A percentile compares a stretch with the other conserved stretches of the same genome.
phyloP scores from a whole-genome alignment of 345 rosid species.

The Heritiera littoralis region DNA sequence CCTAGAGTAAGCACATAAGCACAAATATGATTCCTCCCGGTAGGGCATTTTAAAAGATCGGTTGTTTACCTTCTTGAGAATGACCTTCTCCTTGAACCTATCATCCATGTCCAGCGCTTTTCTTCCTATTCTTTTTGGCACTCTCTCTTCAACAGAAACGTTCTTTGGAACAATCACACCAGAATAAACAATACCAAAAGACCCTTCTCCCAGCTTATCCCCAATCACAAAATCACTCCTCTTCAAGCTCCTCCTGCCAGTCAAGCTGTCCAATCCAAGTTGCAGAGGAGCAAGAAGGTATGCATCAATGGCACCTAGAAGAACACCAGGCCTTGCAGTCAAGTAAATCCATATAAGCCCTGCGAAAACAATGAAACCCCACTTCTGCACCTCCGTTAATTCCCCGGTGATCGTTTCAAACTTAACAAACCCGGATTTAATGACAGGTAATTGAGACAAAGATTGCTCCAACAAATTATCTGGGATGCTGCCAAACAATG shows the following conservation, averaged over 20 bases:
- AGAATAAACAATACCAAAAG: conserved; percentile 84
- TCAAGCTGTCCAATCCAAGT: conserved; percentile 60
- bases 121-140: conserved; percentile 46
- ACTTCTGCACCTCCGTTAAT: conserved; percentile 58
- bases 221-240: conserved; percentile 68
- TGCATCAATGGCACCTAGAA: conserved; percentile 86
- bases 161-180: conserved; percentile 75
- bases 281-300: conserved; percentile 89
- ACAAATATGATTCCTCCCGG: neutral
- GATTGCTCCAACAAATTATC: conserved; percentile 38
- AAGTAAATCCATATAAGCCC: conserved; percentile 78
- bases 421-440: conserved; percentile 46
- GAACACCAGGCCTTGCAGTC: conserved; percentile 92
- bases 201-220: conserved; percentile 89
- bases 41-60: neutral
- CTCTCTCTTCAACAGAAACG: conserved; percentile 43
- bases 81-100: conserved; percentile 68
- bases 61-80: conserved; percentile 69
- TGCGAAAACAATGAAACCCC: conserved; percentile 55
- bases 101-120: conserved; percentile 40
- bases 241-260: conserved; percentile 71
- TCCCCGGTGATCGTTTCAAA: conserved; percentile 44
- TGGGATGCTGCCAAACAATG: conserved; percentile 46
- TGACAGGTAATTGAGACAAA: conserved; percentile 44
- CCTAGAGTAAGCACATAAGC: neutral